phyloP scores from a whole-genome alignment of 805 yeast genomes.

The Vanderwaltozyma yarrowii region DNA sequence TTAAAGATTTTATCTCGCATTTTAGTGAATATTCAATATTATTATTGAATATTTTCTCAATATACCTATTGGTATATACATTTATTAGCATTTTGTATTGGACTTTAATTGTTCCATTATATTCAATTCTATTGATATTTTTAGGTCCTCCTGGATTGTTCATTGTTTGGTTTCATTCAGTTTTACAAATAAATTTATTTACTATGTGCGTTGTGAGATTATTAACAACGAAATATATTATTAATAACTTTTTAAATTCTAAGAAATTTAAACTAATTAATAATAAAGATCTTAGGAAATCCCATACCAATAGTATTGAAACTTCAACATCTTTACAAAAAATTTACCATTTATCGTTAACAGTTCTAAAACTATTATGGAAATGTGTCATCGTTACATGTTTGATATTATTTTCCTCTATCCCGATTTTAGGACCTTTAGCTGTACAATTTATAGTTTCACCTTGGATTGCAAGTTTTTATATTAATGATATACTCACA shows the following conservation, averaged over 20 bases:
- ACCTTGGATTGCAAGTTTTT: background rate
- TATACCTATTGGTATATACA: constrained; percentile 1
- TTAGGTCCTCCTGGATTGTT: background rate
- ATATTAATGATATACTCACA: too few species aligned
- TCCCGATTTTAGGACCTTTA: background rate
- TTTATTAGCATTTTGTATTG: constrained; percentile 1
- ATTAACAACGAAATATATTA: background rate
- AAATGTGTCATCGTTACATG: background rate
- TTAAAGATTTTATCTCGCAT: too few species aligned
- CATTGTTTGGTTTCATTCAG: constrained; percentile 1
- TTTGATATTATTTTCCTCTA: background rate
- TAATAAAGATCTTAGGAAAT: too few species aligned
- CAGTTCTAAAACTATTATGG: background rate
- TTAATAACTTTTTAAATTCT: background rate
- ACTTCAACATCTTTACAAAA: background rate
- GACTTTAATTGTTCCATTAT: background rate
- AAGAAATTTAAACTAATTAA: background rate
- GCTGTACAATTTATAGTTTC: background rate
- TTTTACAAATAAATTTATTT: constrained; percentile 1
- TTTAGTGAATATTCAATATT: background rate
- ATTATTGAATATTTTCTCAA: background rate
- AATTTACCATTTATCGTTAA: background rate
- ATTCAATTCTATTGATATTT: background rate
- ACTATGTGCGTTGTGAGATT: constrained; percentile 1
- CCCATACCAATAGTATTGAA: too few species aligned